phyloP scores from a whole-genome alignment of 345 rosid species.

The Fremontodendron californicum region DNA sequence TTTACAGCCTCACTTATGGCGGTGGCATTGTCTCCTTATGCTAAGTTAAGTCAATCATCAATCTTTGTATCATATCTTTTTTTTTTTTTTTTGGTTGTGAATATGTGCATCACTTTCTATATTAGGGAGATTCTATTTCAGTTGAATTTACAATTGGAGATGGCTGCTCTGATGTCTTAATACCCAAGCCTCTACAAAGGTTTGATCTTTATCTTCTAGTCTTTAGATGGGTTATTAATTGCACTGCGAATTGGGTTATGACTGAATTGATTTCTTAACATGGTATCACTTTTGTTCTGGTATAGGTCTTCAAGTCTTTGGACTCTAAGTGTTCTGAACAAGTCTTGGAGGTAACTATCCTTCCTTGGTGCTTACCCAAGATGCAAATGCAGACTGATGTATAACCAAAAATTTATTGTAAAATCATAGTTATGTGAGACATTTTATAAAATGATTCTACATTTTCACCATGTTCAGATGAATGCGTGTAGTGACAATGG shows the following conservation, averaged over 20 bases:
- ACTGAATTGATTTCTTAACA: not conserved
- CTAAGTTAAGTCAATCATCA: not conserved
- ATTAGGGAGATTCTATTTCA: conserved; percentile 61
- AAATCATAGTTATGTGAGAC: not conserved
- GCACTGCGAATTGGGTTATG: not conserved
- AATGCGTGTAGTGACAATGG: conserved; percentile 10
- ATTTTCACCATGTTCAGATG: conserved; percentile 1
- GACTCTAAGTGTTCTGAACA: conserved; percentile 70
- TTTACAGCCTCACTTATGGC: conserved; percentile 83
- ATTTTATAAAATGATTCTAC: not conserved
- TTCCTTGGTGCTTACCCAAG: not conserved
- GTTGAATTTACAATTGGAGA: conserved; percentile 43
- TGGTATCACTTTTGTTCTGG: conserved; percentile 17
- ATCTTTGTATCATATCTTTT: not conserved
- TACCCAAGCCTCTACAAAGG: conserved; percentile 95
- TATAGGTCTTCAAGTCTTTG: conserved; percentile 75
- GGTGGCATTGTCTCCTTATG: conserved; percentile 92
- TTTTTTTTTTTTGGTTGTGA: not conserved
- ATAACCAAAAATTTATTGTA: not conserved
- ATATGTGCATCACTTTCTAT: not conserved
- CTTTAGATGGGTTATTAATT: not conserved
- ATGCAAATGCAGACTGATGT: not conserved
- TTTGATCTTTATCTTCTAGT: conserved; percentile 12
- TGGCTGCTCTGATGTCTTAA: conserved; percentile 75
- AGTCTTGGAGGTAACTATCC: conserved; percentile 50